Evolutionary conservation across 1,284 basidiomycete genomes (phyloP).

Genomic region (Puccinia sorghi): DNA sequence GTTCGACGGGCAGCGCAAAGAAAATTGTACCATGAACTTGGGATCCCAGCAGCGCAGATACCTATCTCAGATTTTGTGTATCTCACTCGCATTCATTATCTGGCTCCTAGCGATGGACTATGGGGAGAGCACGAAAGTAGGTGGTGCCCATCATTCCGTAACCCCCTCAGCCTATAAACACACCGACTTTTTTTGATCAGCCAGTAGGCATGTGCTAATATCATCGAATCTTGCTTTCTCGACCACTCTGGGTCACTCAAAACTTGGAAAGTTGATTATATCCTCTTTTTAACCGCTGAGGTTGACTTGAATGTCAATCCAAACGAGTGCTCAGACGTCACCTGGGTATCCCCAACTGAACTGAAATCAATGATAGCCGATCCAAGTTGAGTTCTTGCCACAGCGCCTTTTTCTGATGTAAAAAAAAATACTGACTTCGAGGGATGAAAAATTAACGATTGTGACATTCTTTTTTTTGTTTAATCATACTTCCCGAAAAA

Average conservation of each 20-base stretch:
- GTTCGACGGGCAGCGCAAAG: slow-evolving; percentile 85
- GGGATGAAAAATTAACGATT: background rate
- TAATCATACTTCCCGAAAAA: background rate
- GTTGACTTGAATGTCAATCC: slow-evolving; percentile 79
- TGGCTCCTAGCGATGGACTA: slow-evolving; percentile 84
- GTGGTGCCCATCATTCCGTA: slow-evolving; percentile 53
- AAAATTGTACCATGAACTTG: slow-evolving; percentile 95
- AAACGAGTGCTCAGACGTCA: slow-evolving; percentile 89
- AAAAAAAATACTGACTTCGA: background rate
- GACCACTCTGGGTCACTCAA: no score
- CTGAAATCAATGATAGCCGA: slow-evolving; percentile 87
- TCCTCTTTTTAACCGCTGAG: slow-evolving; percentile 87
- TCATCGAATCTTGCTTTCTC: slow-evolving; percentile 12
- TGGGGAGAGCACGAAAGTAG: slow-evolving; percentile 99
- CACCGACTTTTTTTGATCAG: slow-evolving; percentile 48
- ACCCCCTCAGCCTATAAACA: background rate
- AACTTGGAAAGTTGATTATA: slow-evolving; percentile 82
- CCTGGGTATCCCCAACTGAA: slow-evolving; percentile 88
- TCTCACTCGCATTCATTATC: slow-evolving; percentile 93
- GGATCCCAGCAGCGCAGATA: slow-evolving; percentile 73
- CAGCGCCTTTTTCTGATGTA: no score
- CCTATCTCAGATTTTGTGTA: slow-evolving; percentile 88
- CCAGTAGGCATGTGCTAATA: slow-evolving; percentile 1
- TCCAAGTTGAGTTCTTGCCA: slow-evolving; percentile 62
- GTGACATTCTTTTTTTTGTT: background rate